These are phyloP conservation scores for Xerocomus potaroensis DNA, from an alignment of 768 basidiomycete genomes.

Conservation along the genomic window DNA sequence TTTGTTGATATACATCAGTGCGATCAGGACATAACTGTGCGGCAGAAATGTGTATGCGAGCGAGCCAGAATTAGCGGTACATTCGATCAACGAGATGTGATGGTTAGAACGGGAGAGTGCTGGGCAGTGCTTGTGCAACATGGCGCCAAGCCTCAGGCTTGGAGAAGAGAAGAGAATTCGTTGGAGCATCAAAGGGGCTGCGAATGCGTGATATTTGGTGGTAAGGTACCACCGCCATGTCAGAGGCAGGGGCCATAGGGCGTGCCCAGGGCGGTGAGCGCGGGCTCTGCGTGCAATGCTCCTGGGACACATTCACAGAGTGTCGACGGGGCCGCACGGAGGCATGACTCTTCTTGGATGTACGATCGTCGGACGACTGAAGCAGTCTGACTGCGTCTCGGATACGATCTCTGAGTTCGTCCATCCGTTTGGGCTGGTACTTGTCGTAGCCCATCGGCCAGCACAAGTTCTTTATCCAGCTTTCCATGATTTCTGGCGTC, in stretches of 20 bases:
- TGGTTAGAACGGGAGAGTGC: conserved; percentile 11
- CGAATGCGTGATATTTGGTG: neutral
- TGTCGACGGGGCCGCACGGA: conserved; percentile 4
- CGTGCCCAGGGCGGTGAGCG: neutral
- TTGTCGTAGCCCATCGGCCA: conserved; percentile 59
- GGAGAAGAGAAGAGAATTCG: neutral
- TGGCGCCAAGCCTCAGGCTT: conserved; percentile 24
- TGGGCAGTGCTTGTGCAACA: neutral
- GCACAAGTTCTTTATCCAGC: conserved; percentile 55
- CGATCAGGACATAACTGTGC: conserved; percentile 1
- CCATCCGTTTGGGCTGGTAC: conserved; percentile 43
- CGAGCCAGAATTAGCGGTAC: neutral
- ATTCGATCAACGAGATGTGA: conserved; percentile 10
- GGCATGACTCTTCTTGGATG: neutral
- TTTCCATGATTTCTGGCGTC: conserved; percentile 50
- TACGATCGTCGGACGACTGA: conserved; percentile 16
- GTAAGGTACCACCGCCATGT: neutral
- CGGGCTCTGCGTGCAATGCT: conserved; percentile 1
- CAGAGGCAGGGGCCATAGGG: conserved; percentile 2
- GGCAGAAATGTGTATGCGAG: conserved; percentile 4
- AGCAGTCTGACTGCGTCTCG: conserved; percentile 44
- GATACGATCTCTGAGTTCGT: conserved; percentile 48
- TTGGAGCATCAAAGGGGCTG: conserved; percentile 8
- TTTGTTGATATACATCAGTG: conserved; percentile 13
- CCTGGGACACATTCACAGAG: conserved; percentile 10